phyloP scores from a whole-genome alignment of 2,329 filamentous ascomycete species.

The Dothideomycetes sp. region DNA sequence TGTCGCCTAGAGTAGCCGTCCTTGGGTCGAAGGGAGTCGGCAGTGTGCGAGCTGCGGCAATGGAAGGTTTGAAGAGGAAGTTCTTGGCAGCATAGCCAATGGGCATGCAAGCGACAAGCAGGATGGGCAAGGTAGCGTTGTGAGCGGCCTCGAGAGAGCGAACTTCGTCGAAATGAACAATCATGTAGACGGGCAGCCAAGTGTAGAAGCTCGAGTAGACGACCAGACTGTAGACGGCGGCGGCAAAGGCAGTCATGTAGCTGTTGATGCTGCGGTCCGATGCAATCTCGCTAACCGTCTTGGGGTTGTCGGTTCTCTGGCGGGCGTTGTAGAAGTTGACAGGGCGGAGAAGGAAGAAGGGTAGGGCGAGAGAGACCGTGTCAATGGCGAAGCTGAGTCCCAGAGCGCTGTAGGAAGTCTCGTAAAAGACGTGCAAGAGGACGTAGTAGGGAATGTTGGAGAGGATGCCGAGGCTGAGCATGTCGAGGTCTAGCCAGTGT shows the following conservation, averaged over 20 bases:
- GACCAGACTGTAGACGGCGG: constrained; percentile 63
- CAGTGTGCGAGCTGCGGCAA: constrained; percentile 28
- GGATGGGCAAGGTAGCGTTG: constrained; percentile 39
- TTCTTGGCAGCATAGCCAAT: constrained; percentile 61
- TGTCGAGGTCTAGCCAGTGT: constrained; percentile 30
- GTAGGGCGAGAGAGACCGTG: constrained; percentile 55
- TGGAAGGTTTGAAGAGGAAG: constrained; percentile 67
- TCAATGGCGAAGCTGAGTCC: constrained; percentile 56
- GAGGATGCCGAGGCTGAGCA: constrained; percentile 42
- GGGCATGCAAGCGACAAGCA: constrained; percentile 48
- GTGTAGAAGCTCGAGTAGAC: constrained; percentile 59
- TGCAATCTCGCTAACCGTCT: constrained; percentile 34
- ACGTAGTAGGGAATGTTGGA: constrained; percentile 66
- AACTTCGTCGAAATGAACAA: constrained; percentile 64
- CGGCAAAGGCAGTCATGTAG: constrained; percentile 57
- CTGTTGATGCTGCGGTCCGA: constrained; percentile 51
- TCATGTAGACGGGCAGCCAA: constrained; percentile 61
- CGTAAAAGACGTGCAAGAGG: constrained; percentile 69
- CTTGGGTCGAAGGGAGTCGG: constrained; percentile 48
- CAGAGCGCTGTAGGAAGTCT: constrained; percentile 50
- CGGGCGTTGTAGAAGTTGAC: constrained; percentile 50
- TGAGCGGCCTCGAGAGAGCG: constrained; percentile 59
- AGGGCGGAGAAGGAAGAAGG: constrained; percentile 64
- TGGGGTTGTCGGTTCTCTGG: constrained; percentile 29
- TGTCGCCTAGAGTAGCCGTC: constrained; percentile 56